Evolutionary conservation across 2,329 filamentous ascomycete species (phyloP).

Genomic region (Colletotrichum spaethianum): DNA sequence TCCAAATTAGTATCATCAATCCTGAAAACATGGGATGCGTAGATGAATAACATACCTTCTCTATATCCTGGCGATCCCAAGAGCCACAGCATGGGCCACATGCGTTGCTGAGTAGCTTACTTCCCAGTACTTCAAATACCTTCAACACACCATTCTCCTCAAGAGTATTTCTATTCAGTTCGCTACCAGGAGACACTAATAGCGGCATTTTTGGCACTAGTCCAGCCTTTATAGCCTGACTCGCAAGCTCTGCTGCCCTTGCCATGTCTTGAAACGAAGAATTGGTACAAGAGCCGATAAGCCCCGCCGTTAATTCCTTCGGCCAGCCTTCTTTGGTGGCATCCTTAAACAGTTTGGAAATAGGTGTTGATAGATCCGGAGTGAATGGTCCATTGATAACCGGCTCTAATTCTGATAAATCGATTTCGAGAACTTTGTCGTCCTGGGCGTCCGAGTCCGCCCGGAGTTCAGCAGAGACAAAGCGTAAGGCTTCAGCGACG

Average conservation of each 20-base stretch:
- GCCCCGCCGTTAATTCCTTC: slow-evolving; percentile 81
- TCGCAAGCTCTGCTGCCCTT: slow-evolving; percentile 80
- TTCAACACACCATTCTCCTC: slow-evolving; percentile 78
- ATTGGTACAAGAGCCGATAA: slow-evolving; percentile 86
- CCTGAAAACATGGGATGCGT: background rate
- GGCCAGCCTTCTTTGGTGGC: slow-evolving; percentile 83
- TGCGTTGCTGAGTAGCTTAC: slow-evolving; percentile 81
- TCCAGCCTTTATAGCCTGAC: slow-evolving; percentile 80
- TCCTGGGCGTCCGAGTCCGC: slow-evolving; percentile 65
- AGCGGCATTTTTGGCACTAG: slow-evolving; percentile 82
- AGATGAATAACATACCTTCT: slow-evolving; percentile 55
- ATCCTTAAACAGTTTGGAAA: slow-evolving; percentile 83
- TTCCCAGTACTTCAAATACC: slow-evolving; percentile 82
- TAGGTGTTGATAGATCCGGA: slow-evolving; percentile 82
- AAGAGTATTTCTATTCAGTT: slow-evolving; percentile 81
- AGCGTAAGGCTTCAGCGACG: slow-evolving; percentile 78
- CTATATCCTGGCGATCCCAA: slow-evolving; percentile 80
- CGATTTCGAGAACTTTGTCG: slow-evolving; percentile 82
- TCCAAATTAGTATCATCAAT: background rate
- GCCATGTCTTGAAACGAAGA: slow-evolving; percentile 74
- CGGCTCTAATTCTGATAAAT: slow-evolving; percentile 80
- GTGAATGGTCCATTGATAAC: slow-evolving; percentile 87
- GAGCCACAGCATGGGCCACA: slow-evolving; percentile 79
- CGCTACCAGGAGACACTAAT: slow-evolving; percentile 82
- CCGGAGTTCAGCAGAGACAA: slow-evolving; percentile 59